These are phyloP conservation scores for Penicillium sp. DNA, from an alignment of 2,329 filamentous ascomycete genomes.

Conservation along the genomic window DNA sequence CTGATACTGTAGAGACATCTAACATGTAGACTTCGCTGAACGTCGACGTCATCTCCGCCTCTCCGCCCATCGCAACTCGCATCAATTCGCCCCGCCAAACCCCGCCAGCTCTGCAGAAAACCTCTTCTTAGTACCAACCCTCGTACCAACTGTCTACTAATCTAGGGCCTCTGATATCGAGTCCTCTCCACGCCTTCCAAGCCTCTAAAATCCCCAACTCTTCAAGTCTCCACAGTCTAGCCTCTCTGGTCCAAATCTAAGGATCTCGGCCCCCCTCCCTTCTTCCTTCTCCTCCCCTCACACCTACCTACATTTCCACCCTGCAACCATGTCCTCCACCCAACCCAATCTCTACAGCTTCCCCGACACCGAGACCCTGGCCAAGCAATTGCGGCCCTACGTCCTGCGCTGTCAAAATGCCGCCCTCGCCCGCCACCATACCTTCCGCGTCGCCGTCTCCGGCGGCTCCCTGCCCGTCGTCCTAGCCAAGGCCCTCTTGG, in stretches of 20 bases:
- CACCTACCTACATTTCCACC: conserved; percentile 14
- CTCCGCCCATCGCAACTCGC: not conserved
- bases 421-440: conserved; percentile 77
- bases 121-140: not conserved
- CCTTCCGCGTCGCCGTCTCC: conserved; percentile 91
- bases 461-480: conserved; percentile 91
- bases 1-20: too few relatives aligned
- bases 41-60: not conserved
- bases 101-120: conserved; percentile 2
- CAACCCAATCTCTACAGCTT: conserved; percentile 78
- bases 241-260: not conserved
- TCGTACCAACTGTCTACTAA: not conserved
- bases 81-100: conserved; percentile 3
- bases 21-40: not conserved
- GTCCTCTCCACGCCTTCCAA: not conserved
- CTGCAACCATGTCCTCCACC: conserved; percentile 46
- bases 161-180: not conserved
- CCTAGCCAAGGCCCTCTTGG: conserved; percentile 81
- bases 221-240: not conserved
- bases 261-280: not conserved
- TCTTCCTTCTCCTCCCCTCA: conserved; percentile 10
- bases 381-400: conserved; percentile 78
- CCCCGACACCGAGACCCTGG: conserved; percentile 70
- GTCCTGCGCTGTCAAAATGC: conserved; percentile 81
- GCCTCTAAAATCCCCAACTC: not conserved